Evolutionary conservation across 805 yeast genomes (phyloP).

Genomic region (Metschnikowia vanudenii): DNA sequence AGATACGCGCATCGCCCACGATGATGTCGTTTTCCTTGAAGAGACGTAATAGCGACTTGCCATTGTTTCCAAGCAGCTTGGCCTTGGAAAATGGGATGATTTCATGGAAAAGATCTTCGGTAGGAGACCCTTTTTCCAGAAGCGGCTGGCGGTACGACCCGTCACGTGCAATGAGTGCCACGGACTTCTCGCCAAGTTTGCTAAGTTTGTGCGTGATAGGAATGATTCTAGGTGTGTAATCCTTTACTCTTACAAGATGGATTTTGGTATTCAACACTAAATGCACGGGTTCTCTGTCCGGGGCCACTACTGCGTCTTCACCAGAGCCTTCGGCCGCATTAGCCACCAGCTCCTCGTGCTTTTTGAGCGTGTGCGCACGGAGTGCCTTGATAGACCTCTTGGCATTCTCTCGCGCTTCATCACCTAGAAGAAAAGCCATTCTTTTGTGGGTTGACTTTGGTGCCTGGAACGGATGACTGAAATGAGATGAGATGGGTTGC

Average conservation of each 20-base stretch:
- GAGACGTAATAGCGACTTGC: slow-evolving; percentile 46
- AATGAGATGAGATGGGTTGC: slow-evolving; percentile 2
- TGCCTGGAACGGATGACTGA: not conserved
- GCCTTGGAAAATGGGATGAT: slow-evolving; percentile 60
- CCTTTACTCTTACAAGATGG: slow-evolving; percentile 45
- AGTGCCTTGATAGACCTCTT: slow-evolving; percentile 18
- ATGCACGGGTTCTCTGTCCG: slow-evolving; percentile 27
- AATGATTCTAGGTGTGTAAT: slow-evolving; percentile 55
- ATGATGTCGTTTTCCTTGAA: slow-evolving; percentile 65
- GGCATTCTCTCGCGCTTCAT: slow-evolving; percentile 21
- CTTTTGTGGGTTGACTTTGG: not conserved
- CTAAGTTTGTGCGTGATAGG: slow-evolving; percentile 56
- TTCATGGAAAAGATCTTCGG: slow-evolving; percentile 60
- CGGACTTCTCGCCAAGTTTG: slow-evolving; percentile 46
- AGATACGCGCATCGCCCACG: slow-evolving; percentile 67
- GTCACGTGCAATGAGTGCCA: slow-evolving; percentile 70
- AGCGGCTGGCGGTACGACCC: slow-evolving; percentile 60
- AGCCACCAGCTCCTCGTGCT: slow-evolving; percentile 8
- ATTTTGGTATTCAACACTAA: slow-evolving; percentile 49
- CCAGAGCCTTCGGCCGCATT: not conserved
- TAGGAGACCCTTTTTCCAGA: slow-evolving; percentile 47
- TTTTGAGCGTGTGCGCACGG: slow-evolving; percentile 12
- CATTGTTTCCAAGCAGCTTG: slow-evolving; percentile 44
- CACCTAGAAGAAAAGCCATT: slow-evolving; percentile 21
- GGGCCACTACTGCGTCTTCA: slow-evolving; percentile 1